Conservation (phyloP, 2,329 filamentous ascomycete genomes). For the Penicillium verrucosum region DNA sequence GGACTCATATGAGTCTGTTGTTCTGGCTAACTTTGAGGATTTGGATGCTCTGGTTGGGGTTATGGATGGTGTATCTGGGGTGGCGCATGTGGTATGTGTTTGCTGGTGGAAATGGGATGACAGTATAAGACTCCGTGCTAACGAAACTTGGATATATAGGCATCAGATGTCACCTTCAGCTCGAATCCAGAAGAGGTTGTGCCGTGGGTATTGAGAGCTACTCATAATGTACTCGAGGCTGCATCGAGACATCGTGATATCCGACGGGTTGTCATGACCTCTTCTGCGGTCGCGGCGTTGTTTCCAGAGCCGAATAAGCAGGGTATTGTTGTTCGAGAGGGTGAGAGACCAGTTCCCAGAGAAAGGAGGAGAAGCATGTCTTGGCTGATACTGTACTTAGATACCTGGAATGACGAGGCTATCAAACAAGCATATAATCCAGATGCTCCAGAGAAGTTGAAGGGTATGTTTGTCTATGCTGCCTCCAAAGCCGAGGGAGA, state of each 20-base stretch:
- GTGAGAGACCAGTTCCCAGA: constrained; percentile 4
- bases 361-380: background rate
- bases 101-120: too few relatives aligned
- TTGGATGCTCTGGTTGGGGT: constrained; percentile 8
- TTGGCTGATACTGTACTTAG: constrained; percentile 1
- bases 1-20: constrained; percentile 25
- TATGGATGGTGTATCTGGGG: constrained; percentile 22
- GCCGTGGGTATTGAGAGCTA: constrained; percentile 4
- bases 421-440: constrained; percentile 36
- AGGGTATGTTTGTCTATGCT: constrained; percentile 36
- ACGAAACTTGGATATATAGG: background rate
- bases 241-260: constrained; percentile 7
- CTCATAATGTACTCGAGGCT: constrained; percentile 14
- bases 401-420: constrained; percentile 20
- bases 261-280: constrained; percentile 19
- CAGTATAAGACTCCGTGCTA: background rate
- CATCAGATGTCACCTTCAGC: constrained; percentile 11
- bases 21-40: constrained; percentile 9
- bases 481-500: constrained; percentile 50
- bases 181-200: constrained; percentile 13
- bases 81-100: constrained; percentile 8
- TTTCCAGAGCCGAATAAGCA: constrained; percentile 1
- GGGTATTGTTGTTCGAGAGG: constrained; percentile 7
- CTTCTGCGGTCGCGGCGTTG: constrained; percentile 16
- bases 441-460: constrained; percentile 28